Evolutionary conservation across 1,284 basidiomycete genomes (phyloP).

Genomic region (Ustilago curta): DNA sequence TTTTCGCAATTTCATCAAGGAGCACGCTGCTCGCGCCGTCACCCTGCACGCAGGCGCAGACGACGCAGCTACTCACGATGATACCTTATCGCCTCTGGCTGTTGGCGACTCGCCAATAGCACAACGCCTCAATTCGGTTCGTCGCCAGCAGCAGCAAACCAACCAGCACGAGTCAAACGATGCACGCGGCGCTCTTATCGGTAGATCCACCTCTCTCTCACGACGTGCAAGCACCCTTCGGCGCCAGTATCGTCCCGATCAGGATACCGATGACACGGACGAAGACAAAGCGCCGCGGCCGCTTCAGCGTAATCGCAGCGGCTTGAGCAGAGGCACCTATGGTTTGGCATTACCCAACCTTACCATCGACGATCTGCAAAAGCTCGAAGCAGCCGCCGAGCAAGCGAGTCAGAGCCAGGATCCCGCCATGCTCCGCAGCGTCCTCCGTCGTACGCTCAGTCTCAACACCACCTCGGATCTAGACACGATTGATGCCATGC

Average conservation of each 20-base stretch:
- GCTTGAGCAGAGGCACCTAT: slow-evolving; percentile 28
- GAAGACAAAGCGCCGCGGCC: slow-evolving; percentile 73
- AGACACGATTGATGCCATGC: slow-evolving; percentile 42
- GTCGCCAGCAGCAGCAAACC: slow-evolving; percentile 38
- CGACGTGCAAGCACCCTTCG: slow-evolving; percentile 64
- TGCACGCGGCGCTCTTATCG: slow-evolving; percentile 36
- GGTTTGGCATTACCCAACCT: slow-evolving; percentile 73
- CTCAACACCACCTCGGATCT: slow-evolving; percentile 72
- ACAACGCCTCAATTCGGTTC: slow-evolving; percentile 46
- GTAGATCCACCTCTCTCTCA: slow-evolving; percentile 58
- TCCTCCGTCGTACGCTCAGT: slow-evolving; percentile 87
- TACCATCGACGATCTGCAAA: slow-evolving; percentile 90
- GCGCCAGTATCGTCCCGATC: slow-evolving; percentile 76
- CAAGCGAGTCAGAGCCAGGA: slow-evolving; percentile 80
- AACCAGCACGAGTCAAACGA: slow-evolving; percentile 21
- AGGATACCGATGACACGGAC: slow-evolving; percentile 68
- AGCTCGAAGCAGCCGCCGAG: slow-evolving; percentile 89
- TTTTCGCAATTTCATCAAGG: slow-evolving; percentile 92
- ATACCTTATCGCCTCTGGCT: slow-evolving; percentile 25
- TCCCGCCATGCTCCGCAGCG: slow-evolving; percentile 82
- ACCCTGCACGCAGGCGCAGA: slow-evolving; percentile 35
- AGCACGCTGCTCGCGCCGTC: slow-evolving; percentile 77
- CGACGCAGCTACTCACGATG: slow-evolving; percentile 16
- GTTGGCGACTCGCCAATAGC: slow-evolving; percentile 47
- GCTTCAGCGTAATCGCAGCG: slow-evolving; percentile 45